Evolutionary conservation across 208 protist species (phyloP).

Genomic region (Leishmania aethiopica): DNA sequence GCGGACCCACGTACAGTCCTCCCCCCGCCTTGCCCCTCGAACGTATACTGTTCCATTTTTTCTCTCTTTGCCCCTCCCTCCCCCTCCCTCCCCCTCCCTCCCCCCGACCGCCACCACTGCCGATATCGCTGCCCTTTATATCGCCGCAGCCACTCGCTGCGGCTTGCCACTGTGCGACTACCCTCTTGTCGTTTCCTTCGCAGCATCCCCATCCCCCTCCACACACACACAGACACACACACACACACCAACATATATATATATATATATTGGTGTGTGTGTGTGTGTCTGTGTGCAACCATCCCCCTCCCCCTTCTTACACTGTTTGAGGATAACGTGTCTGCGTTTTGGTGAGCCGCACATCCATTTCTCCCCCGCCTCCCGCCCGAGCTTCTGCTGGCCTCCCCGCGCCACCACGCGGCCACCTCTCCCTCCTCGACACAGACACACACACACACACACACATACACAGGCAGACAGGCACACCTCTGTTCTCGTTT

Average conservation of each 20-base stretch:
- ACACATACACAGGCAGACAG: background rate
- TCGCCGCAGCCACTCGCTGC: too few species aligned
- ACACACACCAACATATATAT: background rate
- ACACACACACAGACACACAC: background rate
- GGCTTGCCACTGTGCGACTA: too few species aligned
- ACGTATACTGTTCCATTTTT: background rate
- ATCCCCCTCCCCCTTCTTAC: background rate
- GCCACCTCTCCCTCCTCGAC: background rate
- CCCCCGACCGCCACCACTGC: background rate
- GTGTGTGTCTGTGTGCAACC: background rate
- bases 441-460: background rate
- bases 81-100: background rate
- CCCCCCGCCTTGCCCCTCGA: background rate
- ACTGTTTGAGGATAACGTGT: conserved; percentile 1
- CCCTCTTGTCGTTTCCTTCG: background rate
- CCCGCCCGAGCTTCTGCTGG: background rate
- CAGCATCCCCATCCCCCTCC: background rate
- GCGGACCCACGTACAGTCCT: background rate
- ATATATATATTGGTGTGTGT: background rate
- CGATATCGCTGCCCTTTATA: background rate
- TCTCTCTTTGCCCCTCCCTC: background rate
- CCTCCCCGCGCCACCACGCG: background rate
- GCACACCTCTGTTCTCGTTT: background rate
- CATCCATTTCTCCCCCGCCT: background rate
- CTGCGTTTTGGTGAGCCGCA: background rate